Conservation (phyloP, 768 basidiomycete genomes). For the Trichaptum fuscoviolaceum region DNA sequence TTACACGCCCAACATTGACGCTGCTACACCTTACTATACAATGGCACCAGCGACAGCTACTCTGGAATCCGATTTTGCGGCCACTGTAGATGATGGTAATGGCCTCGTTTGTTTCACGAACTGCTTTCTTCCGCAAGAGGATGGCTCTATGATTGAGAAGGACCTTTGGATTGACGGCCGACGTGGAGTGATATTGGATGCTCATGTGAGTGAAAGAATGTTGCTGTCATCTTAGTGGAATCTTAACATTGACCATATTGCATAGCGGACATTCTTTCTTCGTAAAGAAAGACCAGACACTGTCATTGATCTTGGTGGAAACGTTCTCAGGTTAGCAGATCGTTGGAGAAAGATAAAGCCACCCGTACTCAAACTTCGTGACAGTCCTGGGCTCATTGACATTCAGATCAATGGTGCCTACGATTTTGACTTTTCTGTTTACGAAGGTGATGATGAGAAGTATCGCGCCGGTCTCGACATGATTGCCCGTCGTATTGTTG, state of each 20-base stretch:
- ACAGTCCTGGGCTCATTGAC: conserved; percentile 80
- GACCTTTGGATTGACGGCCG: conserved; percentile 81
- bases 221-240: not conserved
- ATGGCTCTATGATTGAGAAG: conserved; percentile 66
- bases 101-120: conserved; percentile 84
- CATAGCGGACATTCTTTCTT: conserved; percentile 62
- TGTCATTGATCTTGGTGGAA: conserved; percentile 66
- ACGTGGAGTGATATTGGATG: conserved; percentile 68
- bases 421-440: conserved; percentile 83
- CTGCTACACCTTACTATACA: not conserved
- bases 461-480: conserved; percentile 65
- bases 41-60: not conserved
- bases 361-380: not conserved
- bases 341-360: conserved; percentile 13
- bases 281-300: conserved; percentile 55
- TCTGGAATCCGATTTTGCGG: not conserved
- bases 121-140: conserved; percentile 73
- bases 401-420: conserved; percentile 90
- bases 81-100: conserved; percentile 29
- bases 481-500: conserved; percentile 71
- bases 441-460: conserved; percentile 60
- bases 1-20: not conserved
- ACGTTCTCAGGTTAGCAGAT: conserved; percentile 57
- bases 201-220: conserved; percentile 46
- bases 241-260: not conserved